A percentile compares a stretch with the other conserved stretches of the same genome.
phyloP scores from a whole-genome alignment of 352 stramenopile genomes.

The Aphanomyces euteiches region DNA sequence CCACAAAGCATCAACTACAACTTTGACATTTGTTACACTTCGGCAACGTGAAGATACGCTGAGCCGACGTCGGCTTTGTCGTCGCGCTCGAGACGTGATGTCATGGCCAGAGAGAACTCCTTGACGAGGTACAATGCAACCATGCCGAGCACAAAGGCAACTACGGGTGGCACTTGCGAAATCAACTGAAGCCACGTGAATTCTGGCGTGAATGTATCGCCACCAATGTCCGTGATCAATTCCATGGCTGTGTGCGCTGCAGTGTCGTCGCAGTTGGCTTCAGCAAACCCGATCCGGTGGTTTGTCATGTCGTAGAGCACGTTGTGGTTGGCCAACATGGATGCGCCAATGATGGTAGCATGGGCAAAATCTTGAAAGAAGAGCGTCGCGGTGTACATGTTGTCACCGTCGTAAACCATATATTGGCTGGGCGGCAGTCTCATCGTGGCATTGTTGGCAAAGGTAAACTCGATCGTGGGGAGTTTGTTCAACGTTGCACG shows the following conservation, averaged over 20 bases:
- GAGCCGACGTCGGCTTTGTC: no score
- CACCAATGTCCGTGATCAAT: constrained; percentile 54
- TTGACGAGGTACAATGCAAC: constrained; percentile 43
- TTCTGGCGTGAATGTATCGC: constrained; percentile 49
- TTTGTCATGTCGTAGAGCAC: constrained; percentile 80
- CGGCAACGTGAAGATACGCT: no score
- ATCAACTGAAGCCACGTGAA: constrained; percentile 42
- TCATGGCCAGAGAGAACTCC: background rate
- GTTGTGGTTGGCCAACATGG: constrained; percentile 59
- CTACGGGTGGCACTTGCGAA: constrained; percentile 32
- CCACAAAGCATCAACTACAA: background rate
- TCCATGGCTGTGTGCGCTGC: constrained; percentile 32
- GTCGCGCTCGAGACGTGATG: background rate
- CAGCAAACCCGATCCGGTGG: constrained; percentile 55
- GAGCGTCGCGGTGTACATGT: constrained; percentile 56
- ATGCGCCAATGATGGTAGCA: constrained; percentile 72
- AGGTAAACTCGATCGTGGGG: constrained; percentile 61
- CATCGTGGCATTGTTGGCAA: constrained; percentile 55
- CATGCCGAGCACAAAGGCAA: constrained; percentile 36
- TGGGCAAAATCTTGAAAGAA: constrained; percentile 61
- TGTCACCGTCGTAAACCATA: constrained; percentile 39
- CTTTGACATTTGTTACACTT: background rate
- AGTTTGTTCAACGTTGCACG: constrained; percentile 37
- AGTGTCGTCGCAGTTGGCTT: constrained; percentile 49
- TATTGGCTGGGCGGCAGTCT: constrained; percentile 53